Evolutionary conservation across 2,329 filamentous ascomycete species (phyloP).

Genomic region (Lomentospora prolificans): DNA sequence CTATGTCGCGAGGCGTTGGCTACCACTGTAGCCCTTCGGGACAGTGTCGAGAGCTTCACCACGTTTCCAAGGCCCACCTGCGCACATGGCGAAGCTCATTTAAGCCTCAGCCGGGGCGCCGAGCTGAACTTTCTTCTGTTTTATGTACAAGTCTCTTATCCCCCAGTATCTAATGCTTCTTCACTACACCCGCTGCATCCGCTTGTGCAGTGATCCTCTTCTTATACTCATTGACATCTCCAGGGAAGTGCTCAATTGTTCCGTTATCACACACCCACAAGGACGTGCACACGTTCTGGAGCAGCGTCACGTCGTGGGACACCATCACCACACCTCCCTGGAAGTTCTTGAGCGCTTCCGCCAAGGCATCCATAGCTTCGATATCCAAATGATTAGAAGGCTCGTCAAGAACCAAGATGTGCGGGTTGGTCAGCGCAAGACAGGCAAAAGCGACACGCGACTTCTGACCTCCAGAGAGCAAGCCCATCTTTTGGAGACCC

Average conservation of each 20-base stretch:
- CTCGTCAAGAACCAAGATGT: constrained; percentile 96
- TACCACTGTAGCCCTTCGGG: too few species aligned
- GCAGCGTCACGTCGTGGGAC: constrained; percentile 96
- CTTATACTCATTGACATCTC: constrained; percentile 95
- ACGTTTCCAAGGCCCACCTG: too few species aligned
- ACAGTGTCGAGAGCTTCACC: too few species aligned
- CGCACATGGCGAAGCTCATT: too few species aligned
- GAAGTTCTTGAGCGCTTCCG: constrained; percentile 74
- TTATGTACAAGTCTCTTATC: neutral
- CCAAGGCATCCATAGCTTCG: constrained; percentile 94
- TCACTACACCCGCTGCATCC: constrained; percentile 76
- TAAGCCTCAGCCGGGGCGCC: too few species aligned
- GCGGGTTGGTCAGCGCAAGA: constrained; percentile 82
- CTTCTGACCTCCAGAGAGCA: constrained; percentile 95
- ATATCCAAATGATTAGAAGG: constrained; percentile 98
- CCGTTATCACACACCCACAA: constrained; percentile 95
- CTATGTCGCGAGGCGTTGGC: too few species aligned
- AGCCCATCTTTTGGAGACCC: constrained; percentile 87
- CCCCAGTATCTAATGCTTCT: constrained; percentile 48
- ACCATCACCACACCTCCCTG: constrained; percentile 97
- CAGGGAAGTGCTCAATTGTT: constrained; percentile 90
- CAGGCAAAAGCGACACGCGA: constrained; percentile 98
- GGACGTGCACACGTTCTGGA: constrained; percentile 89
- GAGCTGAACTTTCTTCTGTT: neutral
- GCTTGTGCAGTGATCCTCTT: constrained; percentile 88